Conservation (phyloP, 176 grass and related monocot genomes). For the Paspalum notatum region DNA sequence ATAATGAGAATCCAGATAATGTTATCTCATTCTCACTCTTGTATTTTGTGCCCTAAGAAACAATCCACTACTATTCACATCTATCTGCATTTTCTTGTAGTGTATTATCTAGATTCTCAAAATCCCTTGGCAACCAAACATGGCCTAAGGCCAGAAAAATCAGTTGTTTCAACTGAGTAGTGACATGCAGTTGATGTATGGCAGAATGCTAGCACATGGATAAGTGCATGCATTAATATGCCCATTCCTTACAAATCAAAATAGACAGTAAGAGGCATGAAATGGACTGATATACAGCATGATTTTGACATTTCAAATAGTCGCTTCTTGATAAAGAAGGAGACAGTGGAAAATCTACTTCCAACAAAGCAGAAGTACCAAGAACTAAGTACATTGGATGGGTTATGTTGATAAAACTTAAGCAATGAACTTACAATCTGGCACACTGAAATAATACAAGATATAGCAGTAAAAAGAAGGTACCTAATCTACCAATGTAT, state of each 20-base stretch:
- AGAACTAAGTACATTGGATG: not conserved
- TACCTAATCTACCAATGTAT: conserved; percentile 94
- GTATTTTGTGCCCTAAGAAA: no score
- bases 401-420: not conserved
- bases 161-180: not conserved
- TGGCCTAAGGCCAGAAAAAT: conserved; percentile 4
- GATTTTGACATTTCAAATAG: not conserved
- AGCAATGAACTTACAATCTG: conserved; percentile 17
- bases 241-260: not conserved
- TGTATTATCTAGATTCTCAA: no score
- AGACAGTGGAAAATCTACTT: conserved; percentile 10
- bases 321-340: not conserved
- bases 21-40: no score
- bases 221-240: not conserved
- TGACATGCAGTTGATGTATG: not conserved
- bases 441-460: not conserved
- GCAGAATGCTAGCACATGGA: not conserved
- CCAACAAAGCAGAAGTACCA: not conserved
- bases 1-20: no score
- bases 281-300: not conserved
- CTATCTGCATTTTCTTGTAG: no score
- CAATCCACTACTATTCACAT: no score
- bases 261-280: not conserved
- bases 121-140: no score
- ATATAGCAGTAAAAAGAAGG: conserved; percentile 18